phyloP scores from a whole-genome alignment of 2,329 filamentous ascomycete species.

The Coniochaeta ligniaria region DNA sequence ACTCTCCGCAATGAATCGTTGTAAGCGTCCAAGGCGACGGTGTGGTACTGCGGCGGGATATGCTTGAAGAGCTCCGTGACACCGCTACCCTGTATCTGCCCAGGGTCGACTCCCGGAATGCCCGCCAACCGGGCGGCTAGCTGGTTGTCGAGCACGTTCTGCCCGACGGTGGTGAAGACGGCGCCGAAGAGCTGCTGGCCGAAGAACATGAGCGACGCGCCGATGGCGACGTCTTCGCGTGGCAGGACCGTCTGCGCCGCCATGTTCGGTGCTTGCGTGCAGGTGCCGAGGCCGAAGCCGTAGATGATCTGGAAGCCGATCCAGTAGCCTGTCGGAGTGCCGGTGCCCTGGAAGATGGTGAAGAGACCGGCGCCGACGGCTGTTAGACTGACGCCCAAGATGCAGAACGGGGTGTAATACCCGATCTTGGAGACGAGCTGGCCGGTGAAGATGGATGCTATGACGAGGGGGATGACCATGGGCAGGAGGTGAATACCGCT shows the following conservation, averaged over 20 bases:
- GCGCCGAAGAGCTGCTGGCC: slow-evolving; percentile 36
- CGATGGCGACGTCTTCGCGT: slow-evolving; percentile 31
- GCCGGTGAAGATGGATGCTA: slow-evolving; percentile 31
- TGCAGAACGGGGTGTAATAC: slow-evolving; percentile 37
- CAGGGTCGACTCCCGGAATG: slow-evolving; percentile 17
- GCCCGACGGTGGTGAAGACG: slow-evolving; percentile 35
- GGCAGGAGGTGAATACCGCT: slow-evolving; percentile 37
- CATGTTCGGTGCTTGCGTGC: slow-evolving; percentile 36
- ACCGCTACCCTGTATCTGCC: slow-evolving; percentile 46
- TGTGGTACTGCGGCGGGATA: slow-evolving; percentile 11
- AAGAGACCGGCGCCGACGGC: slow-evolving; percentile 33
- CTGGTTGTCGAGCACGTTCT: slow-evolving; percentile 35
- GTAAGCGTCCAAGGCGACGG: slow-evolving; percentile 39
- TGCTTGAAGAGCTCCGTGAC: slow-evolving; percentile 26
- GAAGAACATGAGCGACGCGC: slow-evolving; percentile 35
- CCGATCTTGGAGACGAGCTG: slow-evolving; percentile 27
- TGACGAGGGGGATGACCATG: slow-evolving; percentile 30
- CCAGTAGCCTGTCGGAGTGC: slow-evolving; percentile 22
- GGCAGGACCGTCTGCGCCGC: slow-evolving; percentile 37
- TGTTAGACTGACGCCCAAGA: slow-evolving; percentile 27
- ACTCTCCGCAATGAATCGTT: slow-evolving; percentile 51
- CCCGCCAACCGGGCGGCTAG: slow-evolving; percentile 24
- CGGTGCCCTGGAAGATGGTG: slow-evolving; percentile 27
- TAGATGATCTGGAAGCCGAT: slow-evolving; percentile 36
- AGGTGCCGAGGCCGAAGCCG: slow-evolving; percentile 34